Base-by-base conservation (phyloP, 2,329 filamentous ascomycete species). In the Epichloe aotearoae region DNA sequence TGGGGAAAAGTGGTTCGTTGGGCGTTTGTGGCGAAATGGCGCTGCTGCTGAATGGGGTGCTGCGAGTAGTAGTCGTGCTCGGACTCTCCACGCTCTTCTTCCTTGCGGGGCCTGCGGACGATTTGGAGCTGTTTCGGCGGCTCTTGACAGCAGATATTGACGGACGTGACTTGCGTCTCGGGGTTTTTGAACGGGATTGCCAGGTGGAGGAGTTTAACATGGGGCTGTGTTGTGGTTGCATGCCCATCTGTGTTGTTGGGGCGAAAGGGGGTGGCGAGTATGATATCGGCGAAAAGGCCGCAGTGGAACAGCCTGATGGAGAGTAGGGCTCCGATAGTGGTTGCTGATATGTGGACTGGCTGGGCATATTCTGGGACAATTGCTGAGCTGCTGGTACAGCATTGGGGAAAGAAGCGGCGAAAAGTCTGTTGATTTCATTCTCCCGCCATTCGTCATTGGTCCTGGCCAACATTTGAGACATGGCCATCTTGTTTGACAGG, bases 361-460 rank as follows among this genome's bases (percentile, higher is more conserved):
- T 47, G 46, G 53, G 50, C 20, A 47, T 30, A 2, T 47, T 50
- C 7, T 26, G 50, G 33, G 20, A 53, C 34, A 61, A 50, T 14
- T 51, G 59, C 26, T 61, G 58, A 8, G 59, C 56, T 30, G 62
- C 58, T 8, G 59, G 57, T 19, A 58, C 54, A 8, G 65, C 65
- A 43, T 64, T 63, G 1, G 73, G 73, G 37, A 77, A 77, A 2
- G 67, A 66, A 44, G 72, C 63, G 26, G 66, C 72, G 45, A 77
- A 77, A 5, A 68, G 59, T 39, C 64, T 64, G 54, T 76, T 73
- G 47, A 77, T 65, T 45, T 73, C 69, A 39, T 73, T 70, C 47
- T 72, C 67, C 14, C 67, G 66, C 62, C 68, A 70, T 20, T 67
- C 61, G 2, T 66, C 62, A 37, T 69, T 64, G 1, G 65, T 64